Conservation (phyloP, 768 basidiomycete genomes). For the Hericium alpestre region DNA sequence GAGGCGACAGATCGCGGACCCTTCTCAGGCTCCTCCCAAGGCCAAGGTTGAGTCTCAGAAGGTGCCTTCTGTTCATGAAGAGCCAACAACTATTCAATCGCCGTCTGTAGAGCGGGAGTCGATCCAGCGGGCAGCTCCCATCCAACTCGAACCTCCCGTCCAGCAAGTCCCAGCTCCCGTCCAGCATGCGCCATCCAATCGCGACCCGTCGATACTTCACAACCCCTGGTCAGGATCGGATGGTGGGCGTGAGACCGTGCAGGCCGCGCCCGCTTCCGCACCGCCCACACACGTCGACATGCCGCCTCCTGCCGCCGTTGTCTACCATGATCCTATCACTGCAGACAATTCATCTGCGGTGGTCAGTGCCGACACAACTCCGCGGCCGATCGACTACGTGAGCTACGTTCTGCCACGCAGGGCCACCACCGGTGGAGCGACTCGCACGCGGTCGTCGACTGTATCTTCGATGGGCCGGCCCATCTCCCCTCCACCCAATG, state of each 20-base stretch:
- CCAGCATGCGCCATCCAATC: neutral
- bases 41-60: neutral
- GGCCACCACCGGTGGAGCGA: slow-evolving; percentile 2
- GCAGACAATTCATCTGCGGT: neutral
- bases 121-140: neutral
- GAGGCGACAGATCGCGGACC: neutral
- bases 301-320: neutral
- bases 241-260: neutral
- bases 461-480: slow-evolving; percentile 5
- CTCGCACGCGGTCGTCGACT: slow-evolving; percentile 11
- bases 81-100: neutral
- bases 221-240: neutral
- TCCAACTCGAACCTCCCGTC: neutral
- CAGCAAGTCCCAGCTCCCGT: neutral
- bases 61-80: neutral
- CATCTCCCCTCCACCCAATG: slow-evolving; percentile 8
- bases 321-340: neutral
- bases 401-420: neutral
- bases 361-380: neutral
- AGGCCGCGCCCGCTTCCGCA: neutral
- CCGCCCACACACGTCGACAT: neutral
- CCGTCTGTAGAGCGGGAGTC: neutral
- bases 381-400: slow-evolving; percentile 2
- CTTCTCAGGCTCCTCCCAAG: neutral
- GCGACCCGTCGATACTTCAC: neutral